Percentiles rank a stretch among this genome's conserved stretches.
Conservation (phyloP, 768 basidiomycete species). For the Sporobolomyces roseus region DNA sequence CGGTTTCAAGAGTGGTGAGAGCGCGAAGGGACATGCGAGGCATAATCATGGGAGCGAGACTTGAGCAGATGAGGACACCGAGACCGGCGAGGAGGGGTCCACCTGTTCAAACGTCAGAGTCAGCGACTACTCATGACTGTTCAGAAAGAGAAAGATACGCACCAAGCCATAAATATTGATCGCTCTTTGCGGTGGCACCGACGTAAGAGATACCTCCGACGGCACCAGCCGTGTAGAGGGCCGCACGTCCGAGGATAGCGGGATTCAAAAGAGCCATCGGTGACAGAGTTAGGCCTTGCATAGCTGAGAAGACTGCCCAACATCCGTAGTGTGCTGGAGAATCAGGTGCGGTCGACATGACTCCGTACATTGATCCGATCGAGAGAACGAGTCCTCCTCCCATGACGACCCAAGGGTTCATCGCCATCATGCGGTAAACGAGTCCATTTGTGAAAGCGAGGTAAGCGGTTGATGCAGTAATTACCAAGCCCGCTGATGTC, state of each 20-base stretch:
- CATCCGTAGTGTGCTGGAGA: conserved; percentile 61
- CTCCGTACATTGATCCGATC: conserved; percentile 74
- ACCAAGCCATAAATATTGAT: conserved; percentile 81
- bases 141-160: conserved; percentile 57
- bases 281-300: conserved; percentile 78
- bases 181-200: conserved; percentile 79
- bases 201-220: conserved; percentile 69
- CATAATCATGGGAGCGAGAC: conserved; percentile 75
- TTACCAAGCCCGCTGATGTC: conserved; percentile 69
- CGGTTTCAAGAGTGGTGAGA: conserved; percentile 68
- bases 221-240: conserved; percentile 74
- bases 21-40: conserved; percentile 70
- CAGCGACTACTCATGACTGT: neutral
- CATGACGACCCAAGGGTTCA: conserved; percentile 44
- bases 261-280: conserved; percentile 86
- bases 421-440: conserved; percentile 35
- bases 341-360: conserved; percentile 72
- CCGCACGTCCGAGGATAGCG: conserved; percentile 77
- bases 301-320: conserved; percentile 62
- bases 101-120: conserved; percentile 49
- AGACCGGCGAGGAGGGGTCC: conserved; percentile 84
- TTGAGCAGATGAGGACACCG: conserved; percentile 77
- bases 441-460: conserved; percentile 30
- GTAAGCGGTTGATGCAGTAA: conserved; percentile 70
- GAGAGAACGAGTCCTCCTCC: conserved; percentile 53